Evolutionary conservation across 1,284 basidiomycete species (phyloP), one percentile per base, ranked within the genome.

Genomic region (Neonothopanus nambi): DNA sequence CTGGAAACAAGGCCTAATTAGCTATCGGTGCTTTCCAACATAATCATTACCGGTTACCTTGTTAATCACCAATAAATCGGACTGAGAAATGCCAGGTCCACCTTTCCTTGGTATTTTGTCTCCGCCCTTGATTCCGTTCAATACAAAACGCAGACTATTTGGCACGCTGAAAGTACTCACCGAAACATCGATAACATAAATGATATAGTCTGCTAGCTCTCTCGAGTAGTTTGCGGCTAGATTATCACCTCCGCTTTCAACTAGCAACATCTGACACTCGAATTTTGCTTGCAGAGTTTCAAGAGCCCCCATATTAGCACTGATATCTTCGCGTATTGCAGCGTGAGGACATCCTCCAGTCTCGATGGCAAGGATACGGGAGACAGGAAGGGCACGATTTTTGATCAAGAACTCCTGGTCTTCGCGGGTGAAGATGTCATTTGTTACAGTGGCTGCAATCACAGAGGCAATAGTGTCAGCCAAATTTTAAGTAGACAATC

Each of bases 91-190:
- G 12, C 96, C 96, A 1, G 96, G 96, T 1, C 96, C 96, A 5
- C 97, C 96, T 75, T 99, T 99, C 28, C 96, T 80, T 9, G 96
- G 96, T 58, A 99, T 96, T 73, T 99, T 99, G 74, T 99, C 97
- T 0, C 96, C 96, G 23, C 96, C 96, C 76, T 90, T 59, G 30
- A 37, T 15, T 18, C 17, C 11, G 18, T 35, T 40, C 9, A 35
- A 17, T n/a, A 60, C 59, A 41, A n/a, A 35, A 23, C 23, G 13
- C 23, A 48, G 36, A 41, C 28, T 3, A 8, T 33, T 33, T 11
- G 30, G 30, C 13, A 33, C 30, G 30, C 3, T 33, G 24, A 6
- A 17, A 60, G 18, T 59, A 59, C 82, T 65, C 60, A 88, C 87
- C 55, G 89, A 81, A 58, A 91, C 88, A 65, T 91, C 88, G 57